A percentile compares a stretch with the other conserved stretches of the same genome.
Conservation (phyloP, 768 basidiomycete genomes). For the Boletellus ananas region DNA sequence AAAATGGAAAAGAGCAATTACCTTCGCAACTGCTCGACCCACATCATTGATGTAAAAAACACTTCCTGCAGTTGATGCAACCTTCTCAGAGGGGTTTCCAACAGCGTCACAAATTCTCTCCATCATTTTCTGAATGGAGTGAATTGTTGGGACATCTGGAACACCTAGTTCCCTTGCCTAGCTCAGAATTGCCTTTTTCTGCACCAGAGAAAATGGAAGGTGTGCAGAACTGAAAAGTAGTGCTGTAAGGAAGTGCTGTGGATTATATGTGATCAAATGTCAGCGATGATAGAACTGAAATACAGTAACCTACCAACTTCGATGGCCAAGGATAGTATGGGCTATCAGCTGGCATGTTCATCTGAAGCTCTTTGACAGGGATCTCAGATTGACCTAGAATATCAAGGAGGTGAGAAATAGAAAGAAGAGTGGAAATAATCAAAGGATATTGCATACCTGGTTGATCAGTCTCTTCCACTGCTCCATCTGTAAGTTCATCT, state of each 20-base stretch:
- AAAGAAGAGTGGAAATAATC: too few species aligned
- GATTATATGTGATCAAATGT: too few species aligned
- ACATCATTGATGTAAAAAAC: slow-evolving; percentile 24
- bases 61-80: slow-evolving; percentile 18
- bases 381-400: too few species aligned
- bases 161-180: slow-evolving; percentile 29
- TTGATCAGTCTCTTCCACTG: too few species aligned
- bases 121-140: slow-evolving; percentile 5
- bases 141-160: slow-evolving; percentile 19
- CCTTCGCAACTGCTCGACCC: slow-evolving; percentile 9
- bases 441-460: too few species aligned
- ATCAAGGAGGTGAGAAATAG: too few species aligned
- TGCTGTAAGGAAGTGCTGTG: background rate
- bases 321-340: too few species aligned
- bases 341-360: too few species aligned
- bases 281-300: too few species aligned
- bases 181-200: slow-evolving; percentile 25
- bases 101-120: background rate
- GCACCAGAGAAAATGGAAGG: slow-evolving; percentile 25
- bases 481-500: too few species aligned
- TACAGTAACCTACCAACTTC: background rate
- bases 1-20: too few species aligned
- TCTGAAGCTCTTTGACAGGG: too few species aligned
- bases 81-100: slow-evolving; percentile 21
- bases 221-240: slow-evolving; percentile 24